Evolutionary conservation across 2,329 filamentous ascomycete species (phyloP).

Genomic region (Paraphoma chrysanthemicola): DNA sequence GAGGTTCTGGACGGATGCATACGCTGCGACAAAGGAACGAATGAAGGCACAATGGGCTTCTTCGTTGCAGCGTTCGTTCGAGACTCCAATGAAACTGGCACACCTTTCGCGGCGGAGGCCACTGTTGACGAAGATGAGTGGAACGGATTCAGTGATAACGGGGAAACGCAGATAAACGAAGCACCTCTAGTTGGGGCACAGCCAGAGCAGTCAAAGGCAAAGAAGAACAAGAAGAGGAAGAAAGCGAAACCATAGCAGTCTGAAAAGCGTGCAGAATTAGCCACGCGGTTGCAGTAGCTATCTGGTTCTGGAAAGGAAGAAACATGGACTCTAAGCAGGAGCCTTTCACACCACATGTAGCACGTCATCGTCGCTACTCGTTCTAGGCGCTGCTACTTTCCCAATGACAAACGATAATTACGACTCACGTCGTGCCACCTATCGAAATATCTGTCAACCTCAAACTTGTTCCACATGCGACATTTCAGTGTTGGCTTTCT

Average conservation of each 20-base stretch:
- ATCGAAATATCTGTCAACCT: too few species aligned
- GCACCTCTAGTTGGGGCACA: neutral
- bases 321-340: too few species aligned
- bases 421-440: too few species aligned
- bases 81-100: constrained; percentile 44
- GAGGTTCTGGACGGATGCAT: constrained; percentile 76
- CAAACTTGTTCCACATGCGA: too few species aligned
- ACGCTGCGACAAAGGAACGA: constrained; percentile 80
- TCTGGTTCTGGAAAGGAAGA: too few species aligned
- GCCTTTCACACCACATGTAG: too few species aligned
- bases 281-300: too few species aligned
- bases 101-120: too few species aligned
- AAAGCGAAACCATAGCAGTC: constrained; percentile 19
- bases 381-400: too few species aligned
- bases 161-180: constrained; percentile 9
- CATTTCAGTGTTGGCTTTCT: too few species aligned
- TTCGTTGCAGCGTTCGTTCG: constrained; percentile 89
- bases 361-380: too few species aligned
- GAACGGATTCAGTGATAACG: constrained; percentile 52
- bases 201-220: neutral
- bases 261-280: neutral
- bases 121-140: constrained; percentile 48
- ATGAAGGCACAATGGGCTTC: constrained; percentile 89
- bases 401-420: too few species aligned
- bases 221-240: constrained; percentile 26